phyloP scores from a whole-genome alignment of 192 early-diverging fungal species.

The Lobulomyces angularis region DNA sequence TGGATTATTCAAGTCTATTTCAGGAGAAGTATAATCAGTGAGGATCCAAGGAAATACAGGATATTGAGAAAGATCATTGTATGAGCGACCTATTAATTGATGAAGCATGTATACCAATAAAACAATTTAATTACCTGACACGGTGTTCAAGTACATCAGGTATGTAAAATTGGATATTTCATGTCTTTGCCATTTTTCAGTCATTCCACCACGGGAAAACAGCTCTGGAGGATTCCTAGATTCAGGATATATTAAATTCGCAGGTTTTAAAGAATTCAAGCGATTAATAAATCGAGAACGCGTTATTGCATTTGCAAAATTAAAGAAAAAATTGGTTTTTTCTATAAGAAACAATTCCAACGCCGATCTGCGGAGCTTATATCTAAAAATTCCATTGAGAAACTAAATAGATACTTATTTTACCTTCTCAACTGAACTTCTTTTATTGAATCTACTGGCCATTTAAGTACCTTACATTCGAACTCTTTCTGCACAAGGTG shows the following conservation, averaged over 20 bases:
- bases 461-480: slow-evolving; percentile 22
- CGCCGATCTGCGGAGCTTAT: slow-evolving; percentile 53
- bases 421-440: no score
- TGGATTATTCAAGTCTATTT: slow-evolving; percentile 54
- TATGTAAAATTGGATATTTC: slow-evolving; percentile 82
- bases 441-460: no score
- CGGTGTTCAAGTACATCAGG: slow-evolving; percentile 64
- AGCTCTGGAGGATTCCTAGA: slow-evolving; percentile 25
- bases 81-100: no score
- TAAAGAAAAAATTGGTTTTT: slow-evolving; percentile 61
- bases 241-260: slow-evolving; percentile 25
- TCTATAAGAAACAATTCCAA: slow-evolving; percentile 72
- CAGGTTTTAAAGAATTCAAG: slow-evolving; percentile 29
- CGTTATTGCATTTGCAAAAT: slow-evolving; percentile 43
- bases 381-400: no score
- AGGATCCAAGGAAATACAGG: slow-evolving; percentile 78
- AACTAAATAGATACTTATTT: no score
- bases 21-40: slow-evolving; percentile 56
- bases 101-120: no score
- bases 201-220: slow-evolving; percentile 53
- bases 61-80: slow-evolving; percentile 75
- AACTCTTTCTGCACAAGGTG: no score
- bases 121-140: no score
- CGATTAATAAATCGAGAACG: slow-evolving; percentile 17
- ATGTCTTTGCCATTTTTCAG: slow-evolving; percentile 66